Evolutionary conservation across 2,329 filamentous ascomycete genomes (phyloP), one percentile per base, ranked within the genome.

Genomic region (Westerdykella ornata): DNA sequence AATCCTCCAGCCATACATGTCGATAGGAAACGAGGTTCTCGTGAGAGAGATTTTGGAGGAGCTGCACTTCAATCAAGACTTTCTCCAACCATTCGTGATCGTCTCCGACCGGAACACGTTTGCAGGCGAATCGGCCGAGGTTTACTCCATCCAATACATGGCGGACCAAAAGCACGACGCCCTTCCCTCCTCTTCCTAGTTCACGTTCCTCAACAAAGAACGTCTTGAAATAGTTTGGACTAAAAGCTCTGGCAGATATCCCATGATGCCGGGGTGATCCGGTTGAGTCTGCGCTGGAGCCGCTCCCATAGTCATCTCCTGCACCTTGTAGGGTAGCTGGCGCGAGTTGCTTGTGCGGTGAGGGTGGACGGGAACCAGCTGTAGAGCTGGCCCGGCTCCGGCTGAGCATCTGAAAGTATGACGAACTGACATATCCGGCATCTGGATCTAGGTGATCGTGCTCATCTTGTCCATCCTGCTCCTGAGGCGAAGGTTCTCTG

Each of bases 1-100:
- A 82, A 62, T 96, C 85, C 64, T 98, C 90, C 13, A 98, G 75
- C 92, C 92, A 98, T 22, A 95, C 92, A 67, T 97, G 92, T 5
- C 90, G 84, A 63, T 98, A 98, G 0, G 89, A 94, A 1, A 98
- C 92, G 7, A 98, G 74, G 48, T 98, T 98, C 43, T 89, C 86
- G 60, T 98, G 92, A 0, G 88, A 92, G 3, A 98, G 77, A 54
- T 87, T 85, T 54, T 94, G 88, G 17, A 98, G 76, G 17, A 97
- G 73, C 66, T 95, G 88, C 2, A 98, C 94, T 66, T 98, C 92
- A 35, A 92, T 77, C 38, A 98, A 72, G 2, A 97, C 83, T 67
- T 96, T 97, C 65, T 95, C 88, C 12, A 98, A 72, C 94, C 92
- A 96, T 46, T 82, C 81, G 57, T 96, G 90, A 56, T 97, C 87